Percentiles rank a stretch among this genome's conserved stretches.
These are phyloP conservation scores for Keithomyces neogunnii DNA, from an alignment of 2,329 filamentous ascomycete species.

Conservation along the genomic window DNA sequence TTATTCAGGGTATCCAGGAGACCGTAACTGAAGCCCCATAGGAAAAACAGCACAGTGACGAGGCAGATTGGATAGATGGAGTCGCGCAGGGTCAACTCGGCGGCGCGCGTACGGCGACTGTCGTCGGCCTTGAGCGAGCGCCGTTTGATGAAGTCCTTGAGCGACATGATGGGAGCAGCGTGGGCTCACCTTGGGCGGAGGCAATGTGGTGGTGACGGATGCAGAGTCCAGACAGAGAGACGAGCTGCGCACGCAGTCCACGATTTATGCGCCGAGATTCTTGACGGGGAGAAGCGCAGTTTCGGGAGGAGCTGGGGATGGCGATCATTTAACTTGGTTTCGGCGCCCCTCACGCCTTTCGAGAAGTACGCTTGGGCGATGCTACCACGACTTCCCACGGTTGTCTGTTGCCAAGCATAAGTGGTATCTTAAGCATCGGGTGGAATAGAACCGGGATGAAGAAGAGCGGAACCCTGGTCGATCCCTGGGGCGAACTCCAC, in stretches of 20 bases:
- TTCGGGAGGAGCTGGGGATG: neutral
- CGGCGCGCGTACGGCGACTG: slow-evolving; percentile 30
- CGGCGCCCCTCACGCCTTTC: neutral
- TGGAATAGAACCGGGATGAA: neutral
- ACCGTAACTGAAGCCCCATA: slow-evolving; percentile 39
- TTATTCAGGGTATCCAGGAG: slow-evolving; percentile 40
- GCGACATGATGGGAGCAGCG: slow-evolving; percentile 23
- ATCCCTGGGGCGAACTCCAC: neutral
- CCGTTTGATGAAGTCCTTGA: slow-evolving; percentile 34
- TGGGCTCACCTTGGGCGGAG: neutral
- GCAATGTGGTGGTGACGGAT: neutral
- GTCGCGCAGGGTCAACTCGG: slow-evolving; percentile 54
- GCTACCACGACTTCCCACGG: no score
- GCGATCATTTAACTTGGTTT: neutral
- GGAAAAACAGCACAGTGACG: slow-evolving; percentile 36
- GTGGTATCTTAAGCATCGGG: neutral
- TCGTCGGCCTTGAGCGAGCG: slow-evolving; percentile 37
- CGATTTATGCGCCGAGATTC: neutral
- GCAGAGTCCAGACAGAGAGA: no score
- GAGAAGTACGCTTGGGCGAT: neutral
- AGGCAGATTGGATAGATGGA: slow-evolving; percentile 59
- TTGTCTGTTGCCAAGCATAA: neutral
- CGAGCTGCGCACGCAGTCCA: no score
- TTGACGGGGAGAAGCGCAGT: neutral
- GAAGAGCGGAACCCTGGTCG: neutral